These are phyloP conservation scores for Aureobasidium sp. DNA, from an alignment of 2,329 filamentous ascomycete genomes.

Conservation along the genomic window DNA sequence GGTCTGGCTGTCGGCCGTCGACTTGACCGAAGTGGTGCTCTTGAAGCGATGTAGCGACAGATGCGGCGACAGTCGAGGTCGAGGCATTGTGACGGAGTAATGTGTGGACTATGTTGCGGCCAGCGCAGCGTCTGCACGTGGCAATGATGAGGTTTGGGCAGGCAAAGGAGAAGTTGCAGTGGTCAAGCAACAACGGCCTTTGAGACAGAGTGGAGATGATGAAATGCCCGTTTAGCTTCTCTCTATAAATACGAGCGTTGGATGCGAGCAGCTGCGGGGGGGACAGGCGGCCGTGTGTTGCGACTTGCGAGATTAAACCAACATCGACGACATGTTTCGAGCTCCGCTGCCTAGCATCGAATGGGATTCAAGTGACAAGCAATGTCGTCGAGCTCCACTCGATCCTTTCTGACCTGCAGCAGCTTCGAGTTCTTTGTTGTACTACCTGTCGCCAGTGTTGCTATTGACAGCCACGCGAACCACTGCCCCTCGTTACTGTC, in stretches of 20 bases:
- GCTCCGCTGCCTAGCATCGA: not conserved
- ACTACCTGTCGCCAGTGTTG: not conserved
- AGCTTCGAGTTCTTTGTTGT: not conserved
- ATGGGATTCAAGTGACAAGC: not conserved
- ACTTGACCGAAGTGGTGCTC: conserved; percentile 17
- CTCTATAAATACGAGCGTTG: conserved; percentile 6
- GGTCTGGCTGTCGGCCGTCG: conserved; percentile 14
- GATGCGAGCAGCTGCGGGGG: not conserved
- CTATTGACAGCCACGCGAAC: conserved; percentile 3
- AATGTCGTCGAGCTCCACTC: not conserved
- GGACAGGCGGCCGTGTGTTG: not conserved
- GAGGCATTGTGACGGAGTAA: conserved; percentile 13
- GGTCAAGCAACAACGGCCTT: not conserved
- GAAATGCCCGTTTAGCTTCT: conserved; percentile 3
- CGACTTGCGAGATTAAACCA: conserved; percentile 1
- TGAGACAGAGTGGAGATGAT: not conserved
- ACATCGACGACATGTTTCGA: not conserved
- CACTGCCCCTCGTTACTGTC: conserved; percentile 9
- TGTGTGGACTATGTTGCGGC: not conserved
- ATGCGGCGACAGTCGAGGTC: conserved; percentile 25
- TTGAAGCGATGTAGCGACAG: conserved; percentile 27
- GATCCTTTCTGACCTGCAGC: not conserved
- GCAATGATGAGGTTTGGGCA: not conserved
- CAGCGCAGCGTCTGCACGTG: conserved; percentile 4
- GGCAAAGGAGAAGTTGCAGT: not conserved